Base-by-base conservation (phyloP, 2,329 filamentous ascomycete genomes). In the Phialophora macrospora region DNA sequence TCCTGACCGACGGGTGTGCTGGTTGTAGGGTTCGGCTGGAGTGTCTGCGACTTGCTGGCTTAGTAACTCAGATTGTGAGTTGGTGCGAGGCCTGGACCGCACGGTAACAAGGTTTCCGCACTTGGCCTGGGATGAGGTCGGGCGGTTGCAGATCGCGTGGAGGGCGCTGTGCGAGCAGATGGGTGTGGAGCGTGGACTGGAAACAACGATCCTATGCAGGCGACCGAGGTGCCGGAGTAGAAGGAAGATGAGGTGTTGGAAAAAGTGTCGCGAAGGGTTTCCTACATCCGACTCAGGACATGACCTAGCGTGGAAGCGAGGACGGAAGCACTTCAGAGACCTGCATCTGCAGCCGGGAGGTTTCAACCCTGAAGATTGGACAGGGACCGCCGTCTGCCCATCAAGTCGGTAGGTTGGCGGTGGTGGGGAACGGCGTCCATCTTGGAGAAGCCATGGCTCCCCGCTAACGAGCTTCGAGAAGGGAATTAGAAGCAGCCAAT, bases 241-340 rank as follows among this genome's bases (percentile, higher is more conserved):
- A 55, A 17, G 52, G 34, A 34, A 44, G 38, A 32, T 55, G 52
- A 51, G 11, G 28, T 20, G 52, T 7, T 52, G 28, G 26, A n/a
- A 24, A 55, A 55, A 55, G 26, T 55, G 24, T 20, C 28, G 20
- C 22, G 52, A 34, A 30, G 17, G 41, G 54, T 44, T 44, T 52
- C 54, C 54, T 46, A 48, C 57, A 61, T 55, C 34, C 34, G 57
- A 34, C 61, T 30, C 41, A 54, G 57, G 26, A 52, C 34, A 55
- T 24, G 20, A 32, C 14, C 28, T 60, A 32, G 32, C 52, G 20
- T 8, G 30, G 44, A 60, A 60, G 55, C 52, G 60, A 56, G 54
- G 38, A 32, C 41, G 26, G 48, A 51, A 52, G 12, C 14, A 49
- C 22, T n/a, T 24, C 22, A 44, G n/a, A 58, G n/a, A 30, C 55